phyloP scores from a whole-genome alignment of 1,139 yeast species.

The Barnettozyma hawaiiensis region DNA sequence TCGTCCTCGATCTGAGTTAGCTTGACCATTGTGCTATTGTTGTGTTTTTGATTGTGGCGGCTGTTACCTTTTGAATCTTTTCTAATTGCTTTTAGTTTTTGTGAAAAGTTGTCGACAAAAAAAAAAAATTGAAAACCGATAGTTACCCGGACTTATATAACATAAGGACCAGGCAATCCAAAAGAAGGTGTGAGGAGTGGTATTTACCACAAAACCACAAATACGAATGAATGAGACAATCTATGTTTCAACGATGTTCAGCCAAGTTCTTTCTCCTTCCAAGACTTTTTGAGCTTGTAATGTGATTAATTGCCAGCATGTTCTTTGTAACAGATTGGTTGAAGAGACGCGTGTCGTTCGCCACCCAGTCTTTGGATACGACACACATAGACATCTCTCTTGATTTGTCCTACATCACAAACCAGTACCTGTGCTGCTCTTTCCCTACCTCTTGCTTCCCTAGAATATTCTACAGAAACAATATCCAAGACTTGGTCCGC shows the following conservation, averaged over 20 bases:
- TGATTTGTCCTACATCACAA: slow-evolving; percentile 63
- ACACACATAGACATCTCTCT: slow-evolving; percentile 31
- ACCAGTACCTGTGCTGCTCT: slow-evolving; percentile 61
- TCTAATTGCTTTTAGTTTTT: neutral
- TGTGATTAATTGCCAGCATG: neutral
- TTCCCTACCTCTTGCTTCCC: slow-evolving; percentile 53
- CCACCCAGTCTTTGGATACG: slow-evolving; percentile 11
- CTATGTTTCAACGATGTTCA: neutral
- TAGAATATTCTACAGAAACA: slow-evolving; percentile 49
- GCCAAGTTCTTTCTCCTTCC: neutral
- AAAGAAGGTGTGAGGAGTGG: no score
- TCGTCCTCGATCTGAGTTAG: slow-evolving; percentile 67
- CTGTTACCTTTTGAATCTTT: neutral
- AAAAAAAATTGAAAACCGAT: neutral
- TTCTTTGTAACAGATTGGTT: neutral
- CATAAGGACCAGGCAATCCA: no score
- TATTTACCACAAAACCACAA: neutral
- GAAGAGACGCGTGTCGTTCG: slow-evolving; percentile 7
- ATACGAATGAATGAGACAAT: neutral
- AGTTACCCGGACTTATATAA: slow-evolving; percentile 5
- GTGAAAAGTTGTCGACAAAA: slow-evolving; percentile 4
- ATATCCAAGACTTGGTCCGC: slow-evolving; percentile 44
- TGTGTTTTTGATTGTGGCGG: neutral
- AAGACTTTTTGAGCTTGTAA: neutral
- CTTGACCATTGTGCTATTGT: slow-evolving; percentile 48